phyloP scores from a whole-genome alignment of 1,284 basidiomycete species.

The Agroathelia rolfsii region DNA sequence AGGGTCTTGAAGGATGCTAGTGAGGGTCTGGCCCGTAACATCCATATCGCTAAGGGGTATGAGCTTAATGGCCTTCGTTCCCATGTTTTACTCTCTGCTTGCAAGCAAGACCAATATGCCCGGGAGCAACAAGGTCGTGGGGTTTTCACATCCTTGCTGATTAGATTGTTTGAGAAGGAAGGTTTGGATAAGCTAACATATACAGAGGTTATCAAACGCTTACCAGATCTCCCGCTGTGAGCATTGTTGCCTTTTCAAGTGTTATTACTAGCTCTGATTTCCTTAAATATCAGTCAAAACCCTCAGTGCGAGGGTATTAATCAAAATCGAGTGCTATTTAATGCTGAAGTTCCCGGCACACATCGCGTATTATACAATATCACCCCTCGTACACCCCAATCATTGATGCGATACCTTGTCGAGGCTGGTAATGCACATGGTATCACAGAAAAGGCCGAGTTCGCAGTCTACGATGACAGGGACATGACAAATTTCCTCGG shows the following conservation, averaged over 20 bases:
- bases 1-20: not conserved
- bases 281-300: conserved; percentile 12
- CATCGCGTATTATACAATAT: conserved; percentile 8
- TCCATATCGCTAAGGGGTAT: conserved; percentile 5
- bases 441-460: conserved; percentile 9
- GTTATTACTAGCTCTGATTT: conserved; percentile 5
- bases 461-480: conserved; percentile 8
- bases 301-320: conserved; percentile 16
- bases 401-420: conserved; percentile 6
- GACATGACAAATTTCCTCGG: not conserved
- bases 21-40: not conserved
- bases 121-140: conserved; percentile 10
- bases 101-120: conserved; percentile 10
- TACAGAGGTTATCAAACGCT: conserved; percentile 8
- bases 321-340: conserved; percentile 12
- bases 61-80: conserved; percentile 8
- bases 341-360: conserved; percentile 8
- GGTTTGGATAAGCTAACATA: conserved; percentile 11
- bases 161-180: conserved; percentile 7
- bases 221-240: conserved; percentile 9
- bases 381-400: too few relatives aligned
- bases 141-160: conserved; percentile 11
- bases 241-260: not conserved
- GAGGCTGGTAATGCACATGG: conserved; percentile 15
- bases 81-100: conserved; percentile 16